A percentile compares a stretch with the other conserved stretches of the same genome.
These are phyloP conservation scores for Amphirosellinia nigrospora DNA, from an alignment of 495 filamentous ascomycete species.

Conservation along the genomic window DNA sequence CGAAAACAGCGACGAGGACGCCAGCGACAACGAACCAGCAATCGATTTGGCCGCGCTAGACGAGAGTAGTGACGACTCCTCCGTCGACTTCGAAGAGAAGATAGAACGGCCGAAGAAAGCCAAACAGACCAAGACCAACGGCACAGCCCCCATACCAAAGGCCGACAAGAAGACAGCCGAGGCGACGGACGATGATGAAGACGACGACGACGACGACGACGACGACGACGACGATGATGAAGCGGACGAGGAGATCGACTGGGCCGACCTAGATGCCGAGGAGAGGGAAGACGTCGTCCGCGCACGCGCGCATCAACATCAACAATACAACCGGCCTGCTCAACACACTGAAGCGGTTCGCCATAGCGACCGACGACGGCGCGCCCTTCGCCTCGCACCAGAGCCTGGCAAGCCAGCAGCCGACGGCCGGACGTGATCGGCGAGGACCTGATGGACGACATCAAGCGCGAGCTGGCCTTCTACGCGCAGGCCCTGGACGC, in stretches of 20 bases:
- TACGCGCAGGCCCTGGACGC: conserved; percentile 85
- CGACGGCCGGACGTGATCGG: conserved; percentile 57
- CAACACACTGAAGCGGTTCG: conserved; percentile 76
- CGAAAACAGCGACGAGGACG: conserved; percentile 25
- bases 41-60: conserved; percentile 24
- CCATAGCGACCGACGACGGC: conserved; percentile 60
- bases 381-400: conserved; percentile 63
- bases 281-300: conserved; percentile 68
- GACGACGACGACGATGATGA: conserved; percentile 60
- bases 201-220: conserved; percentile 47
- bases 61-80: conserved; percentile 41
- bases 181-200: conserved; percentile 44
- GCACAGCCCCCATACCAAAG: conserved; percentile 2
- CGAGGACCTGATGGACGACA: conserved; percentile 80
- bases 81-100: conserved; percentile 44
- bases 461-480: conserved; percentile 90
- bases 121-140: conserved; percentile 47
- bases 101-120: conserved; percentile 43
- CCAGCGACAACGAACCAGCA: conserved; percentile 22
- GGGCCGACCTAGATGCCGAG: conserved; percentile 19
- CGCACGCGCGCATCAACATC: conserved; percentile 92
- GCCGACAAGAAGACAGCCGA: conserved; percentile 25
- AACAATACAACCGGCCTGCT: conserved; percentile 92
- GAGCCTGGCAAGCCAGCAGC: conserved; percentile 55
- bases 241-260: conserved; percentile 62